Conservation (phyloP, 306 rosid species). For the Phaseolus lunatus region DNA sequence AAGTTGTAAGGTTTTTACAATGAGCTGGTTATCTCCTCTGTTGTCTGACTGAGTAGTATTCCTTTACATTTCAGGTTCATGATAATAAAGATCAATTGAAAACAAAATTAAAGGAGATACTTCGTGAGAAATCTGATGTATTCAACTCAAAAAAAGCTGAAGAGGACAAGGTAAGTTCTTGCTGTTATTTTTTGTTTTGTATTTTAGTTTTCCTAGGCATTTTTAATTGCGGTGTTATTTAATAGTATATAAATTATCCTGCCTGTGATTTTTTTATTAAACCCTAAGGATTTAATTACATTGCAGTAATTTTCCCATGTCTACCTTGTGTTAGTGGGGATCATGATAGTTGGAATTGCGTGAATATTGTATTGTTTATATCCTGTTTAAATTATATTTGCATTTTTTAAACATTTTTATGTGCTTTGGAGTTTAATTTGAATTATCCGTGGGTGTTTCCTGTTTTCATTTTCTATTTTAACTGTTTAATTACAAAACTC, state of each 20-base stretch:
- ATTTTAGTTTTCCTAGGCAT: constrained; percentile 20
- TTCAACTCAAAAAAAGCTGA: constrained; percentile 71
- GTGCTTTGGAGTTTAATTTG: too few relatives aligned
- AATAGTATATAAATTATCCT: not conserved
- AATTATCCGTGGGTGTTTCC: too few relatives aligned
- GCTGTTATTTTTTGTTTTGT: constrained; percentile 5
- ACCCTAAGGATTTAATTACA: not conserved
- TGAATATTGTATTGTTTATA: not conserved
- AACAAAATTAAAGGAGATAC: constrained; percentile 73
- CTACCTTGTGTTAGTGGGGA: not conserved
- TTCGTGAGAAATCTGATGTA: constrained; percentile 88
- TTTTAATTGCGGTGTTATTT: constrained; percentile 27
- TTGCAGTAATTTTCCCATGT: not conserved
- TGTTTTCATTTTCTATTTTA: too few relatives aligned
- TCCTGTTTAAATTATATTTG: not conserved
- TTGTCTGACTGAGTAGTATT: constrained; percentile 15
- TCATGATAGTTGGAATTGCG: not conserved
- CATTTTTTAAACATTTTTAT: too few relatives aligned
- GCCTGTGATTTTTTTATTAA: constrained; percentile 3
- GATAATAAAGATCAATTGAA: constrained; percentile 89
- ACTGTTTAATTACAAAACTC: too few relatives aligned
- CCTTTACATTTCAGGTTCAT: constrained; percentile 53
- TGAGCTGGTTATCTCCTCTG: constrained; percentile 10
- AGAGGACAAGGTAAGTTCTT: constrained; percentile 74
- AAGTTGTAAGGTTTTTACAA: not conserved